These are phyloP conservation scores for Eucalyptus tenuipes DNA, from an alignment of 345 rosid species.

Conservation along the genomic window DNA sequence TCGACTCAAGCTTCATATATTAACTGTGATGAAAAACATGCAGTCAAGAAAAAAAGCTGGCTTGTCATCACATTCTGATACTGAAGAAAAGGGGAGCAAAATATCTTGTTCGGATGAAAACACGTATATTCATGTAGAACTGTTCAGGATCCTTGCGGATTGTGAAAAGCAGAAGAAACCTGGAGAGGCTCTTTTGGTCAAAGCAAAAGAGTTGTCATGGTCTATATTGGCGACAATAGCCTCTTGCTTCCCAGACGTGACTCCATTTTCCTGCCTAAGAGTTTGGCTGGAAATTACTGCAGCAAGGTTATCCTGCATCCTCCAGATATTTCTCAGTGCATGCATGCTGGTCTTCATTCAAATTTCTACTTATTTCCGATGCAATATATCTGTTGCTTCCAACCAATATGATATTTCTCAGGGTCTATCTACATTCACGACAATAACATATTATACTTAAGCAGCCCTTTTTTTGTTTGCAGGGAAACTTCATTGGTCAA, in stretches of 20 bases:
- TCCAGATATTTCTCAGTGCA: not conserved
- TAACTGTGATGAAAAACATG: constrained; percentile 78
- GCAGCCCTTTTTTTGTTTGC: not conserved
- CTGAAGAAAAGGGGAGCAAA: constrained; percentile 25
- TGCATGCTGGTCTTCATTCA: not conserved
- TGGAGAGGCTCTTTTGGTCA: constrained; percentile 70
- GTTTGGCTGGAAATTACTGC: constrained; percentile 99
- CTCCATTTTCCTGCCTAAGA: constrained; percentile 73
- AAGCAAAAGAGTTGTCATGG: constrained; percentile 95
- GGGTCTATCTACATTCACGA: not conserved
- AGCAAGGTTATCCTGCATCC: constrained; percentile 48
- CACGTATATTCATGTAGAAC: constrained; percentile 55
- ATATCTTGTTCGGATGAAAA: constrained; percentile 41
- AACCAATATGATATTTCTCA: not conserved
- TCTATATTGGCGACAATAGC: constrained; percentile 92
- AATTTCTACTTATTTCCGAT: not conserved
- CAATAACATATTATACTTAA: not conserved
- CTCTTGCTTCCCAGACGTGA: constrained; percentile 84
- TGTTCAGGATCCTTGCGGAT: constrained; percentile 81
- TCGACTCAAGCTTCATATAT: constrained; percentile 75
- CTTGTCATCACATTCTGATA: constrained; percentile 28
- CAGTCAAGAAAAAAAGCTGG: constrained; percentile 58
- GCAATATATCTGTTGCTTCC: not conserved
- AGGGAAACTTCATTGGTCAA: constrained; percentile 97
- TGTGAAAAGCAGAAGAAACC: constrained; percentile 79